Base-by-base conservation (phyloP, 768 basidiomycete genomes). In the Russula earlei region DNA sequence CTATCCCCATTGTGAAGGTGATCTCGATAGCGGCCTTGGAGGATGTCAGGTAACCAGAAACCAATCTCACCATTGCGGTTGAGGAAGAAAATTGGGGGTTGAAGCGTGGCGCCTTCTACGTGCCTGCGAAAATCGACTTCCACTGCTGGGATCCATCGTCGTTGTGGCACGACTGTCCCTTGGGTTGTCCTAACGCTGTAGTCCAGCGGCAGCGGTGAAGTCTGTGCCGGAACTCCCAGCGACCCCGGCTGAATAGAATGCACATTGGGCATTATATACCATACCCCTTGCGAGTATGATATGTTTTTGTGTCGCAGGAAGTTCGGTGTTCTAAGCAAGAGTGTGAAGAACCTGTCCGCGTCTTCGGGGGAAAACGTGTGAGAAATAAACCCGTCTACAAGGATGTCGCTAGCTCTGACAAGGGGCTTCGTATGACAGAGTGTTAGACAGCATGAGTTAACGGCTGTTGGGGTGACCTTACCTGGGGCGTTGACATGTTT, bases 161-260 rank as follows among this genome's bases (percentile, higher is more conserved):
- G 17, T 15, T 58, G 56, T 10, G 51, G 56, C 15, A 58, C 34
- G 1, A 58, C 34, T 11, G 56, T 58, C 19, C 56, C 56, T 5
- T 14, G 33, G 1, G 46, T 43, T 6, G n/a, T 5, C 6, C 15
- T 22, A 17, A 24, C 25, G 20, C 19, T 34, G 22, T 17, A 33
- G 19, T 58, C 57, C 11, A 58, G 12, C 2, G 38, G 27, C 15
- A 55, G 41, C 6, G 36, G 12, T 4, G 3, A 6, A 11, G 2
- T 0, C 24, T 40, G 43, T 7, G 11, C 1, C 17, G 50, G 38
- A 24, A 4, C 10, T n/a, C 31, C 24, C 31, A n/a, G 33, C 2
- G 27, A 29, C 1, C 14, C 9, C 34, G 19, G 45, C 9, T 4
- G 14, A 15, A 25, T 6, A 20, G 19, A 17, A 14, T 29, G 27